Percentiles rank a stretch among this genome's conserved stretches.
Conservation (phyloP, 2,329 filamentous ascomycete species). For the Ceratocystis harringtonii region DNA sequence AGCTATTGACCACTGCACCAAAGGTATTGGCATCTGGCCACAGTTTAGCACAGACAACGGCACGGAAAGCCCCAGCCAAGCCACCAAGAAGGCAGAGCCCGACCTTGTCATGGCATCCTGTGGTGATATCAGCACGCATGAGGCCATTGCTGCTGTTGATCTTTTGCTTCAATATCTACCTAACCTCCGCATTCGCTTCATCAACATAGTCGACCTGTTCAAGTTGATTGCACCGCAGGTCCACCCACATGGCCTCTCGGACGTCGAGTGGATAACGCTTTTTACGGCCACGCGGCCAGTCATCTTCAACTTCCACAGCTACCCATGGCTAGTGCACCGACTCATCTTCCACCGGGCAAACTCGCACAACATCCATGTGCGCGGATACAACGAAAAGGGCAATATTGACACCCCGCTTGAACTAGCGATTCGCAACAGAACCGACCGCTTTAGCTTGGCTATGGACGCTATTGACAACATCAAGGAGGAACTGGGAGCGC, state of each 20-base stretch:
- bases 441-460: constrained; percentile 61
- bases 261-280: constrained; percentile 49
- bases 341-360: constrained; percentile 62
- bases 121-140: constrained; percentile 59
- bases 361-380: constrained; percentile 53
- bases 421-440: constrained; percentile 61
- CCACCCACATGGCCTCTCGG: constrained; percentile 58
- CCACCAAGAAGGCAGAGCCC: constrained; percentile 33
- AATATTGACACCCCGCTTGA: constrained; percentile 73
- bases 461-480: constrained; percentile 63
- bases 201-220: constrained; percentile 71
- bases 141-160: constrained; percentile 59
- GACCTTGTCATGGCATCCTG: constrained; percentile 64
- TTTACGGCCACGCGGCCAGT: constrained; percentile 60
- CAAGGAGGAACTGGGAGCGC: constrained; percentile 42
- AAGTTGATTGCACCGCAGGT: constrained; percentile 55
- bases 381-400: constrained; percentile 68
- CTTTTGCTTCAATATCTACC: constrained; percentile 58
- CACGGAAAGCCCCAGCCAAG: constrained; percentile 18
- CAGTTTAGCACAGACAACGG: constrained; percentile 58
- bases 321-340: constrained; percentile 66
- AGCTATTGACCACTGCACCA: constrained; percentile 61
- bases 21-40: constrained; percentile 65
- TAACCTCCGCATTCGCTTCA: constrained; percentile 58
- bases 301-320: constrained; percentile 75